Evolutionary conservation across 2,329 filamentous ascomycete genomes (phyloP).

Genomic region (Fusarium sp.): DNA sequence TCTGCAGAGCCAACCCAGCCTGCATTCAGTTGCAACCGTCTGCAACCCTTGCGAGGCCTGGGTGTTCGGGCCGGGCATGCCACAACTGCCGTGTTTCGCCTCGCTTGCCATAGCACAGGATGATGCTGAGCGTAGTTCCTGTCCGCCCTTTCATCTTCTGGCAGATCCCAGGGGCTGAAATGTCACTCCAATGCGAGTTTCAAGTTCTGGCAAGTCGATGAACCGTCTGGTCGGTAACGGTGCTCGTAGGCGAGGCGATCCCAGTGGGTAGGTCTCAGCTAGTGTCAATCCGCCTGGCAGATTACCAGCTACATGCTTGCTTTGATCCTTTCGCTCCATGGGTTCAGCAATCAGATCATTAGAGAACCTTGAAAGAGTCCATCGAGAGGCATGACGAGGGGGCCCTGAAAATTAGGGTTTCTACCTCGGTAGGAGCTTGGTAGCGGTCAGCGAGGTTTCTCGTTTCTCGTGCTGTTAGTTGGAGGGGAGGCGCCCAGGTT

Average conservation of each 20-base stretch:
- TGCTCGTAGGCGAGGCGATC: neutral
- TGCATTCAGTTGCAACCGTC: neutral
- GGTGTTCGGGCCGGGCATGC: constrained; percentile 7
- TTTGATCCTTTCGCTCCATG: neutral
- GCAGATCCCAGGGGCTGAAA: neutral
- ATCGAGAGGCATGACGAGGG: neutral
- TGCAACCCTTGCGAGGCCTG: constrained; percentile 3
- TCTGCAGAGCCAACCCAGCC: neutral
- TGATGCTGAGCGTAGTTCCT: neutral
- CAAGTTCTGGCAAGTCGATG: neutral
- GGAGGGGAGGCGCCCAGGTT: neutral
- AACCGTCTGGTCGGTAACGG: constrained; percentile 9
- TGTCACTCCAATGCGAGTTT: constrained; percentile 1
- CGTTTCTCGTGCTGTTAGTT: neutral
- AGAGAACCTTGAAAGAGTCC: neutral
- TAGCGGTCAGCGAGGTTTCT: constrained; percentile 6
- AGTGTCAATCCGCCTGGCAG: neutral
- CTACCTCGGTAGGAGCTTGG: neutral
- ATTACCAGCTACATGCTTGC: neutral
- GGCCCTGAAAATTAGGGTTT: neutral
- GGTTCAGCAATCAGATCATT: constrained; percentile 2
- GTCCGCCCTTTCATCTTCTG: neutral
- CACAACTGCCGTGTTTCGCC: constrained; percentile 18
- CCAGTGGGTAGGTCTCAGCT: neutral
- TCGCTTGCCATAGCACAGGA: neutral